phyloP scores from a whole-genome alignment of 2,329 filamentous ascomycete genomes.

The Periconia sp. region DNA sequence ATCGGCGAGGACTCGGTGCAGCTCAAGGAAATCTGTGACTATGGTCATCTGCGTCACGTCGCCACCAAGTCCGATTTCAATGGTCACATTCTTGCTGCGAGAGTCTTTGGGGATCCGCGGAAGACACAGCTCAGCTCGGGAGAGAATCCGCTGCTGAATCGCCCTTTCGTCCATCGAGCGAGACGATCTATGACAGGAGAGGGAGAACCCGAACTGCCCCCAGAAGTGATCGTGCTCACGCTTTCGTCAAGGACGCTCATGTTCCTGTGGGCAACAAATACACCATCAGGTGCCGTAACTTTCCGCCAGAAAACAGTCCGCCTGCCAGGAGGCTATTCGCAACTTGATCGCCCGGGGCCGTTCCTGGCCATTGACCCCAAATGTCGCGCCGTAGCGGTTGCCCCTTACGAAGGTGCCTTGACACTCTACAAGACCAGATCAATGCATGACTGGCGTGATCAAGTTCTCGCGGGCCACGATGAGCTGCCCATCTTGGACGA shows the following conservation, averaged over 20 bases:
- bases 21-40: slow-evolving; percentile 73
- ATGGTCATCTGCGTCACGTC: slow-evolving; percentile 77
- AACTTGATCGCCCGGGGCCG: slow-evolving; percentile 64
- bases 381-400: slow-evolving; percentile 68
- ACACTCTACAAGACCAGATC: slow-evolving; percentile 73
- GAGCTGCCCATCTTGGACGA: slow-evolving; percentile 67
- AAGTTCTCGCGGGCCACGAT: slow-evolving; percentile 48
- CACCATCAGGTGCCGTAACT: slow-evolving; percentile 53
- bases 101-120: slow-evolving; percentile 67
- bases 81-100: slow-evolving; percentile 77
- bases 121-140: slow-evolving; percentile 20
- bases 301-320: slow-evolving; percentile 68
- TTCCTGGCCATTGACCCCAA: slow-evolving; percentile 80
- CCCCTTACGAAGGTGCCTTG: slow-evolving; percentile 72
- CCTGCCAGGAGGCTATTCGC: slow-evolving; percentile 62
- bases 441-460: slow-evolving; percentile 56
- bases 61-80: slow-evolving; percentile 80
- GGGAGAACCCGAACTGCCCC: slow-evolving; percentile 55
- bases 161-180: slow-evolving; percentile 16
- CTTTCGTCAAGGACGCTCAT: slow-evolving; percentile 75
- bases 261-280: slow-evolving; percentile 72
- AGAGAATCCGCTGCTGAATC: slow-evolving; percentile 23
- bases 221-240: slow-evolving; percentile 81
- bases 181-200: slow-evolving; percentile 26
- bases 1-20: slow-evolving; percentile 83